Percentiles rank a stretch among this genome's conserved stretches.
phyloP scores from a whole-genome alignment of 805 yeast species.

The Candida chilensis region DNA sequence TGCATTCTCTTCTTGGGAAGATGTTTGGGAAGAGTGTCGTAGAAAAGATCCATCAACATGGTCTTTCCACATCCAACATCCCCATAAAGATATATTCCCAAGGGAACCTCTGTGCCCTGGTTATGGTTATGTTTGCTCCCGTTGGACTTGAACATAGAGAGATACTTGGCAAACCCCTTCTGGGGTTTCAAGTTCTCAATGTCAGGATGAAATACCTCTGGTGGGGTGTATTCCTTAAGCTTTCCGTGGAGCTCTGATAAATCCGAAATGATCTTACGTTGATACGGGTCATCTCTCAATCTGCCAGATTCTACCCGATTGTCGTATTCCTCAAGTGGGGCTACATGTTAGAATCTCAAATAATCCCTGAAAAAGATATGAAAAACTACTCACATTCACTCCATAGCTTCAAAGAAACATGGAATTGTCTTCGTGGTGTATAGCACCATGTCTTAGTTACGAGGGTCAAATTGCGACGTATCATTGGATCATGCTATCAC shows the following conservation, averaged over 20 bases:
- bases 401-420: too few relatives aligned
- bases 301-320: constrained; percentile 35
- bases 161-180: constrained; percentile 27
- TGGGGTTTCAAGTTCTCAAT: constrained; percentile 42
- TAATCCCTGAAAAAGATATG: too few relatives aligned
- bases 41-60: constrained; percentile 95
- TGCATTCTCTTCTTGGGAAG: constrained; percentile 77
- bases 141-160: constrained; percentile 13
- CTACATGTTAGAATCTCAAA: too few relatives aligned
- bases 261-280: constrained; percentile 59
- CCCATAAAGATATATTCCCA: constrained; percentile 88
- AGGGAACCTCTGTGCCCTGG: constrained; percentile 39
- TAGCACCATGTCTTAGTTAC: too few relatives aligned
- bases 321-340: constrained; percentile 47
- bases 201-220: constrained; percentile 44
- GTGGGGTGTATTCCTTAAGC: constrained; percentile 52
- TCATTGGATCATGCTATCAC: too few relatives aligned
- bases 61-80: constrained; percentile 99
- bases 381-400: too few relatives aligned
- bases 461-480: too few relatives aligned
- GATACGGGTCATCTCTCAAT: constrained; percentile 70
- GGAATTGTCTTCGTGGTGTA: too few relatives aligned
- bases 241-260: constrained; percentile 51
- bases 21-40: constrained; percentile 70
- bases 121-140: constrained; percentile 4